phyloP scores from a whole-genome alignment of 345 rosid species.

The Arabidopsis suecica region DNA sequence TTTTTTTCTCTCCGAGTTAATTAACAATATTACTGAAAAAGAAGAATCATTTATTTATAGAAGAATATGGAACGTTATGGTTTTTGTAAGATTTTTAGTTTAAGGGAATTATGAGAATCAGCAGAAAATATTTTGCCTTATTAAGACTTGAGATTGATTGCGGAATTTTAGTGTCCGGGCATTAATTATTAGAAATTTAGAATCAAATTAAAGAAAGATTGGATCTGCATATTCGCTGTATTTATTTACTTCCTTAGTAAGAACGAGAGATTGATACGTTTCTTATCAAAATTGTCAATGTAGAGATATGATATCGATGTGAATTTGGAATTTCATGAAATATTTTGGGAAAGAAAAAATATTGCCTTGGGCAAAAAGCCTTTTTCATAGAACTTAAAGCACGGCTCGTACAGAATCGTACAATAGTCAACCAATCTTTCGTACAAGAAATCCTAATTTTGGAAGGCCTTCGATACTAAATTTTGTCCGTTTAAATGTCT shows the following conservation, averaged over 20 bases:
- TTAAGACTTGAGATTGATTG: not conserved
- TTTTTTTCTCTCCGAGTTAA: not conserved
- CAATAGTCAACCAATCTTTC: too few species aligned
- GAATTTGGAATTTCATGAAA: not conserved
- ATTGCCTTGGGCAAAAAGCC: too few species aligned
- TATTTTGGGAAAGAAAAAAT: not conserved
- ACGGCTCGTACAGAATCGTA: too few species aligned
- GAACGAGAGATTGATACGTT: not conserved
- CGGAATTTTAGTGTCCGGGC: not conserved
- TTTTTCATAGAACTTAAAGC: too few species aligned
- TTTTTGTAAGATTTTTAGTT: not conserved
- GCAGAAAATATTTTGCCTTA: conserved; percentile 24
- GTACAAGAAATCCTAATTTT: too few species aligned
- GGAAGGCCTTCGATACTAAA: too few species aligned
- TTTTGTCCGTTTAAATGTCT: too few species aligned
- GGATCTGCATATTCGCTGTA: not conserved
- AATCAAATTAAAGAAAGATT: conserved; percentile 6
- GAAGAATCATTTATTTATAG: conserved; percentile 22
- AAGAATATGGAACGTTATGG: conserved; percentile 19
- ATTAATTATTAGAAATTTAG: not conserved
- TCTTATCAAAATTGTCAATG: conserved; percentile 7
- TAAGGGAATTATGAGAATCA: conserved; percentile 9
- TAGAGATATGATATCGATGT: not conserved
- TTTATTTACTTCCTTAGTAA: conserved; percentile 21
- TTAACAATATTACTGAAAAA: not conserved